A percentile compares a stretch with the other conserved stretches of the same genome.
Evolutionary conservation across 768 basidiomycete genomes (phyloP).

Genomic region (Amanita polypyramis): DNA sequence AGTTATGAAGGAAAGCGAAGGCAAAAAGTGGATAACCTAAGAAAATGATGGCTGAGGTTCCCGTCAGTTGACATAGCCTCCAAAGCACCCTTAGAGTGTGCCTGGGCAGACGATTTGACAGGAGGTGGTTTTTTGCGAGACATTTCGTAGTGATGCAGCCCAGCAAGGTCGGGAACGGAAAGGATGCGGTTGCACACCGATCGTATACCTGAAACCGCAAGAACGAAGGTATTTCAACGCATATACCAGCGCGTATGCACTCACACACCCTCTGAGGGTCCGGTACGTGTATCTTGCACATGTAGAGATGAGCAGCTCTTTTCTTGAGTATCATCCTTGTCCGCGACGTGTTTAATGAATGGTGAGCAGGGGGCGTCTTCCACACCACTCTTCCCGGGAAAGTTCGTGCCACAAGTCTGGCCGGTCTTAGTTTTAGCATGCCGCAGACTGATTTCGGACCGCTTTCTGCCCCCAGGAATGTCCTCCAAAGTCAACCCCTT

Average conservation of each 20-base stretch:
- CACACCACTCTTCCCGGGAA: neutral
- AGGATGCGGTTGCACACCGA: slow-evolving; percentile 31
- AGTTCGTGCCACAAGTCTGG: neutral
- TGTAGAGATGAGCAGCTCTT: neutral
- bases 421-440: slow-evolving; percentile 7
- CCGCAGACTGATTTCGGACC: slow-evolving; percentile 4
- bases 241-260: slow-evolving; percentile 1
- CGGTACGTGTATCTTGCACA: neutral
- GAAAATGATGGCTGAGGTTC: neutral
- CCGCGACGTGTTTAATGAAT: neutral
- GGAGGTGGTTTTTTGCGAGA: neutral
- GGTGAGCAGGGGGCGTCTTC: too few species aligned
- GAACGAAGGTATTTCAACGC: neutral
- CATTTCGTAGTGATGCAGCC: slow-evolving; percentile 8
- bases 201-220: slow-evolving; percentile 19
- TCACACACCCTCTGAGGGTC: neutral
- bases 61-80: neutral
- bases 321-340: neutral
- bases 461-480: slow-evolving; percentile 1
- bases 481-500: slow-evolving; percentile 22
- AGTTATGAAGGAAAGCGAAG: neutral
- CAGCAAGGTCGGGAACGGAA: slow-evolving; percentile 33
- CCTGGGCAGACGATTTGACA: neutral
- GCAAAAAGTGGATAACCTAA: neutral
- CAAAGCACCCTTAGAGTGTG: neutral